These are phyloP conservation scores for Wickerhamiella domercqiae DNA, from an alignment of 805 yeast genomes.

Conservation along the genomic window DNA sequence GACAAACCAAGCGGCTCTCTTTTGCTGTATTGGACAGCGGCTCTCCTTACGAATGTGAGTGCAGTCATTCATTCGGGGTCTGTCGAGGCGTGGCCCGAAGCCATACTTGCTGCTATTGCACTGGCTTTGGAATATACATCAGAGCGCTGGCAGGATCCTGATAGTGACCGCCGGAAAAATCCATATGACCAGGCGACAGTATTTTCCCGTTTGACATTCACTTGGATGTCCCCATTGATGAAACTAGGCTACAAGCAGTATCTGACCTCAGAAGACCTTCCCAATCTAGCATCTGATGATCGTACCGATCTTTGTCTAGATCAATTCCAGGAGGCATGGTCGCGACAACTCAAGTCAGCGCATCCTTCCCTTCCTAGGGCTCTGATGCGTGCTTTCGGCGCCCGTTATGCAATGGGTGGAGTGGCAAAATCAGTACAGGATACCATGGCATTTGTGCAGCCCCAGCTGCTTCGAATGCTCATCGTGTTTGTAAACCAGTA, in stretches of 20 bases:
- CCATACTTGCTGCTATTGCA: slow-evolving; percentile 27
- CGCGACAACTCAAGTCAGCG: slow-evolving; percentile 28
- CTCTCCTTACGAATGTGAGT: no score
- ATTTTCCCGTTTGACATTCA: slow-evolving; percentile 61
- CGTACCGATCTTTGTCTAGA: slow-evolving; percentile 39
- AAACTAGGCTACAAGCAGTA: slow-evolving; percentile 52
- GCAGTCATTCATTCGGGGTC: slow-evolving; percentile 34
- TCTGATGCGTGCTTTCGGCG: slow-evolving; percentile 56
- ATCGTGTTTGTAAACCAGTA: slow-evolving; percentile 46
- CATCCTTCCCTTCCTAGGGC: slow-evolving; percentile 44
- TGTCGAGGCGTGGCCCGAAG: slow-evolving; percentile 19
- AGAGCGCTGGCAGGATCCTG: slow-evolving; percentile 19
- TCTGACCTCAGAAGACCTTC: slow-evolving; percentile 46
- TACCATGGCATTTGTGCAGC: slow-evolving; percentile 69
- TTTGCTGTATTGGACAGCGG: slow-evolving; percentile 67
- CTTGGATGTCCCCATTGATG: slow-evolving; percentile 86
- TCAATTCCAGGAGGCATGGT: slow-evolving; percentile 48
- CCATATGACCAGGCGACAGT: slow-evolving; percentile 51
- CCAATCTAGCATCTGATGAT: slow-evolving; percentile 56
- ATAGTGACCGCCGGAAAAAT: slow-evolving; percentile 20
- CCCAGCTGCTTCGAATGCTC: slow-evolving; percentile 57
- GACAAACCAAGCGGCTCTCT: slow-evolving; percentile 52
- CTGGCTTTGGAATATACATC: slow-evolving; percentile 32
- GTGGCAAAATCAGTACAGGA: slow-evolving; percentile 62
- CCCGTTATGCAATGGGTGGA: slow-evolving; percentile 54